Conservation (phyloP, 768 basidiomycete genomes). For the Pleurotus tuoliensis region DNA sequence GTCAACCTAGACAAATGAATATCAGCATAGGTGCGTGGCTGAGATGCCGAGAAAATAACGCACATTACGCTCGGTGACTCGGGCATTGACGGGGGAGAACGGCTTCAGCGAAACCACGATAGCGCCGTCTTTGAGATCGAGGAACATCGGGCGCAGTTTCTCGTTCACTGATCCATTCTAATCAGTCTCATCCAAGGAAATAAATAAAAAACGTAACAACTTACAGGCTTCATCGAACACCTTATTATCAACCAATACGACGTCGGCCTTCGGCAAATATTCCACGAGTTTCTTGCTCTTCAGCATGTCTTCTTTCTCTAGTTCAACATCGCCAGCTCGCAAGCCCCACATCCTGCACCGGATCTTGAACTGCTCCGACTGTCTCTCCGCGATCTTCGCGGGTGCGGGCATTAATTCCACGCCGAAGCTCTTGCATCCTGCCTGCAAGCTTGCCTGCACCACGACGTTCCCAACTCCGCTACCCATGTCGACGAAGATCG, state of each 20-base stretch:
- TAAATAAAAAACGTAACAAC: conserved; percentile 25
- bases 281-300: conserved; percentile 59
- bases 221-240: conserved; percentile 71
- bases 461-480: conserved; percentile 86
- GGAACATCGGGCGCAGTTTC: conserved; percentile 79
- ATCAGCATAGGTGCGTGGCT: neutral
- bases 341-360: conserved; percentile 94
- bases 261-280: conserved; percentile 78
- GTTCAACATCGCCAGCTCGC: conserved; percentile 65
- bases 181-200: conserved; percentile 4
- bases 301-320: conserved; percentile 87
- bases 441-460: conserved; percentile 76
- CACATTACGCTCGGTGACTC: conserved; percentile 83
- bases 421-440: conserved; percentile 74
- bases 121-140: conserved; percentile 92
- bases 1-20: conserved; percentile 43
- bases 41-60: conserved; percentile 17
- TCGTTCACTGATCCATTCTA: conserved; percentile 65
- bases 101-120: conserved; percentile 86
- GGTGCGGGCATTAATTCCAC: conserved; percentile 77
- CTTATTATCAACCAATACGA: conserved; percentile 89
- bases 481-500: conserved; percentile 80
- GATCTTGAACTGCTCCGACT: conserved; percentile 69
- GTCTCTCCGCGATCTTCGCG: conserved; percentile 72
- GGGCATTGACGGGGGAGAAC: conserved; percentile 66